These are phyloP conservation scores for Syncephalastrum sp. DNA, from an alignment of 371 early-diverging fungal species.

Conservation along the genomic window DNA sequence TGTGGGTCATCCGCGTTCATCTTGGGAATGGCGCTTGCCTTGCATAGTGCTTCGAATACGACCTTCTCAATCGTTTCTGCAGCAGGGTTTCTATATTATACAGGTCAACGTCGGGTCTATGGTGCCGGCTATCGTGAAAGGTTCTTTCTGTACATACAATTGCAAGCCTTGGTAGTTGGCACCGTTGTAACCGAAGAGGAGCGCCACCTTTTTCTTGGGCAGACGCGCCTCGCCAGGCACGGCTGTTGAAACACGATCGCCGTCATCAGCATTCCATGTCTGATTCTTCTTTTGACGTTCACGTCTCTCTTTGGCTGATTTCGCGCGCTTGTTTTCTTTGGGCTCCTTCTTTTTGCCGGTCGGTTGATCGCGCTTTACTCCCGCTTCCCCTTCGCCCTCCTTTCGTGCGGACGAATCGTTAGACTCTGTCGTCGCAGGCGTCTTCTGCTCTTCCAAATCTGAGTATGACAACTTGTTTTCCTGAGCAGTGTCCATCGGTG, in stretches of 20 bases:
- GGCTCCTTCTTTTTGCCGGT: slow-evolving; percentile 4
- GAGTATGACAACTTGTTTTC: background rate
- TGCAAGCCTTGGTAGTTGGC: slow-evolving; percentile 98
- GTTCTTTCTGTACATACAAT: slow-evolving; percentile 48
- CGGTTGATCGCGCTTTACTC: background rate
- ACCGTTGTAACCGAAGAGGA: slow-evolving; percentile 91
- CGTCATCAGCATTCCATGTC: slow-evolving; percentile 7
- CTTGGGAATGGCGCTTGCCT: slow-evolving; percentile 73
- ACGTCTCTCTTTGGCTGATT: slow-evolving; percentile 20
- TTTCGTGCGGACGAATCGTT: too few relatives aligned
- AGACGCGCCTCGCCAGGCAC: slow-evolving; percentile 27
- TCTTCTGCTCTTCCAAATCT: background rate
- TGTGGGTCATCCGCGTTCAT: slow-evolving; percentile 75
- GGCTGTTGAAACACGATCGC: too few relatives aligned
- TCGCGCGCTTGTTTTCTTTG: slow-evolving; percentile 6
- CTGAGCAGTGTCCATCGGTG: too few relatives aligned
- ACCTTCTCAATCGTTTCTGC: slow-evolving; percentile 81
- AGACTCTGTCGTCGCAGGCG: background rate
- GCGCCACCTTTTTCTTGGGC: slow-evolving; percentile 88
- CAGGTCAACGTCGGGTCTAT: background rate
- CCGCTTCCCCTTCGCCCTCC: too few relatives aligned
- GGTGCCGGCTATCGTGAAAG: background rate
- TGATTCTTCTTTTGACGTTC: slow-evolving; percentile 22
- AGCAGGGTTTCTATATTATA: slow-evolving; percentile 56
- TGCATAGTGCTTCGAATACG: slow-evolving; percentile 73